Conservation (phyloP, 75 land plant species). For the Selaginella moellendorffii region DNA sequence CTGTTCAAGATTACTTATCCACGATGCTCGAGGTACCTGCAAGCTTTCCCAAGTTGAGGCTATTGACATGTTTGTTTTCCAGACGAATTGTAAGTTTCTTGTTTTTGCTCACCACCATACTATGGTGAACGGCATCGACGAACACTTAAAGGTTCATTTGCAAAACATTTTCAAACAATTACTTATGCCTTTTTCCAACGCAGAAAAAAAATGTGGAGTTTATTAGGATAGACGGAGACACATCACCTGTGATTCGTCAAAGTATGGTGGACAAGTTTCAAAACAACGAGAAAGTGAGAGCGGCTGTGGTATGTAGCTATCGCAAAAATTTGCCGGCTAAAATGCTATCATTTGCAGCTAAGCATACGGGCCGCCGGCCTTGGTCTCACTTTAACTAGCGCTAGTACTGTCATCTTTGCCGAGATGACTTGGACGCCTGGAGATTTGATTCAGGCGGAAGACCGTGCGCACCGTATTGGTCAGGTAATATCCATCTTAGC, state of each 20-base stretch:
- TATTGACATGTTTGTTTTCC: slow-evolving; percentile 12
- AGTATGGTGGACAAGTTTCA: slow-evolving; percentile 63
- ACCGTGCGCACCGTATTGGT: slow-evolving; percentile 20
- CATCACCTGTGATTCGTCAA: slow-evolving; percentile 57
- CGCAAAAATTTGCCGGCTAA: background rate
- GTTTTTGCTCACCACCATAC: slow-evolving; percentile 86
- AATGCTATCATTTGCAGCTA: background rate
- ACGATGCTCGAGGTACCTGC: slow-evolving; percentile 70
- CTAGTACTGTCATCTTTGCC: slow-evolving; percentile 3
- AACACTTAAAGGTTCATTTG: slow-evolving; percentile 62
- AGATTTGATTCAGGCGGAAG: slow-evolving; percentile 3
- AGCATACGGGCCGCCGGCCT: slow-evolving; percentile 5
- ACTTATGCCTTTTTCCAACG: background rate
- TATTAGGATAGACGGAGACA: slow-evolving; percentile 82
- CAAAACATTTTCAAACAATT: too few relatives aligned
- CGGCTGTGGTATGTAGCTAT: slow-evolving; percentile 58
- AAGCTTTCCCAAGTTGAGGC: background rate
- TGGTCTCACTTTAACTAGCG: slow-evolving; percentile 1
- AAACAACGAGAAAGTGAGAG: slow-evolving; percentile 54
- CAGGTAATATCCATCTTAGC: slow-evolving; percentile 34
- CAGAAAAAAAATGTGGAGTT: slow-evolving; percentile 78
- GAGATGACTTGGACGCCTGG: slow-evolving; percentile 8
- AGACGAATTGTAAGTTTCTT: slow-evolving; percentile 91
- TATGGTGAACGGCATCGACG: slow-evolving; percentile 62
- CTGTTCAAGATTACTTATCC: slow-evolving; percentile 66